A percentile compares a stretch with the other conserved stretches of the same genome.
Conservation (phyloP, 176 grass and related monocot species). For the Zoysia japonica region DNA sequence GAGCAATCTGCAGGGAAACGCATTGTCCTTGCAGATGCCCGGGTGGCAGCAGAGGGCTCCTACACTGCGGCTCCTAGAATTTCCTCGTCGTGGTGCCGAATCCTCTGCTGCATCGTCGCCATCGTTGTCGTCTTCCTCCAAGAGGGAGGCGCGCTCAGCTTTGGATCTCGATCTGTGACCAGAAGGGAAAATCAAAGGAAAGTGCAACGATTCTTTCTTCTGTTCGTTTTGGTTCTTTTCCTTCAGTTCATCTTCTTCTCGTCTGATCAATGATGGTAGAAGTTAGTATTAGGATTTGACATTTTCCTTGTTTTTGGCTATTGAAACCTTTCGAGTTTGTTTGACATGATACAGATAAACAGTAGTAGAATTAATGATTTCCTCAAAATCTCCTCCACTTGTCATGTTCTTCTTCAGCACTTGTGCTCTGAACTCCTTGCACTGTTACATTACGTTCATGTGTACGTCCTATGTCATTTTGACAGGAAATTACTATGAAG, state of each 20-base stretch:
- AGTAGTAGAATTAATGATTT: slow-evolving; percentile 42
- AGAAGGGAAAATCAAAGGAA: slow-evolving; percentile 51
- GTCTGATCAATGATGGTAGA: slow-evolving; percentile 38
- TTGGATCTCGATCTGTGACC: slow-evolving; percentile 96
- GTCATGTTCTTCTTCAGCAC: slow-evolving; percentile 32
- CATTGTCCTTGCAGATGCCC: slow-evolving; percentile 45
- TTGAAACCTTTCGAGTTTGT: slow-evolving; percentile 46
- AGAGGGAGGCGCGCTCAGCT: slow-evolving; percentile 59
- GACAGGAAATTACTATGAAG: slow-evolving; percentile 3
- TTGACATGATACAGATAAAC: slow-evolving; percentile 59
- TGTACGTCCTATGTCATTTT: background rate
- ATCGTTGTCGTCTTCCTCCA: slow-evolving; percentile 63
- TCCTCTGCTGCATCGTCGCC: slow-evolving; percentile 42
- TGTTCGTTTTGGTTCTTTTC: slow-evolving; percentile 37
- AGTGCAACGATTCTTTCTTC: slow-evolving; percentile 57
- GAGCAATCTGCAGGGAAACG: slow-evolving; percentile 31
- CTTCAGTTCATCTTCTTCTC: background rate
- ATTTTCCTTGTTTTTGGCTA: slow-evolving; percentile 35
- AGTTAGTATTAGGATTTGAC: slow-evolving; percentile 47
- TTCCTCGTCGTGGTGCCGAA: slow-evolving; percentile 38
- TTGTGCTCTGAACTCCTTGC: slow-evolving; percentile 31
- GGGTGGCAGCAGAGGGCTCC: slow-evolving; percentile 51
- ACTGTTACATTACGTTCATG: slow-evolving; percentile 29
- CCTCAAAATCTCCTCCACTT: slow-evolving; percentile 22
- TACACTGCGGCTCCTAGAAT: slow-evolving; percentile 48